Conservation (phyloP, 73 alveolate genomes). For the Tetrahymena malaccensis region DNA sequence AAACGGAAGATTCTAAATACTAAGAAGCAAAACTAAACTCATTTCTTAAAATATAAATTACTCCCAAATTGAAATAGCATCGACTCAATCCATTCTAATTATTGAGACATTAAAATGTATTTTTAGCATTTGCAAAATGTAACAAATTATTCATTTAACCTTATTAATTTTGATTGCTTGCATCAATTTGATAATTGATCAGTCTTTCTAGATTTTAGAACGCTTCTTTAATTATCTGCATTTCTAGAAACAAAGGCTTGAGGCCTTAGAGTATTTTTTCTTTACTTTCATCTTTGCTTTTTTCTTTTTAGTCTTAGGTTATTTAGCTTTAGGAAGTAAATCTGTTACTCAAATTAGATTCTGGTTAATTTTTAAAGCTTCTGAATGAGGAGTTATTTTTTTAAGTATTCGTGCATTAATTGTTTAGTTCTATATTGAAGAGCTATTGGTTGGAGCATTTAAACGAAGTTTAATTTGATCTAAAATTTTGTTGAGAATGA, state of each 20-base stretch:
- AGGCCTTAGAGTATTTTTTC: not conserved
- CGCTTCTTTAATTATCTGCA: not conserved
- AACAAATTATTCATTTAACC: not conserved
- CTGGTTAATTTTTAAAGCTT: not conserved
- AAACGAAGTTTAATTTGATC: not conserved
- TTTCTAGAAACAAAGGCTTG: not conserved
- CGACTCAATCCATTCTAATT: not conserved
- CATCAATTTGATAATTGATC: not conserved
- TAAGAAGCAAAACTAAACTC: not conserved
- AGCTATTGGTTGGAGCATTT: not conserved
- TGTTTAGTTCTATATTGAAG: not conserved
- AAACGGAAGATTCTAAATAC: not conserved
- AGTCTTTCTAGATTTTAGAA: not conserved
- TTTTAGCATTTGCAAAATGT: not conserved
- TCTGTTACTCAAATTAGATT: not conserved
- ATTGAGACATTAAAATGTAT: not conserved
- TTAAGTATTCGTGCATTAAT: not conserved
- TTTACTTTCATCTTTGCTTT: not conserved
- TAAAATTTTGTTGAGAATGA: not conserved
- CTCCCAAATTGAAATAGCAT: not conserved
- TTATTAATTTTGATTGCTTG: not conserved
- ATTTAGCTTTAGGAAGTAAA: not conserved
- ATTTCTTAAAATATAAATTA: not conserved
- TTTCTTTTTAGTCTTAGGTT: not conserved
- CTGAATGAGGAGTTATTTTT: not conserved